phyloP scores from a whole-genome alignment of 2,329 filamentous ascomycete genomes.

The Penicillium carneum region DNA sequence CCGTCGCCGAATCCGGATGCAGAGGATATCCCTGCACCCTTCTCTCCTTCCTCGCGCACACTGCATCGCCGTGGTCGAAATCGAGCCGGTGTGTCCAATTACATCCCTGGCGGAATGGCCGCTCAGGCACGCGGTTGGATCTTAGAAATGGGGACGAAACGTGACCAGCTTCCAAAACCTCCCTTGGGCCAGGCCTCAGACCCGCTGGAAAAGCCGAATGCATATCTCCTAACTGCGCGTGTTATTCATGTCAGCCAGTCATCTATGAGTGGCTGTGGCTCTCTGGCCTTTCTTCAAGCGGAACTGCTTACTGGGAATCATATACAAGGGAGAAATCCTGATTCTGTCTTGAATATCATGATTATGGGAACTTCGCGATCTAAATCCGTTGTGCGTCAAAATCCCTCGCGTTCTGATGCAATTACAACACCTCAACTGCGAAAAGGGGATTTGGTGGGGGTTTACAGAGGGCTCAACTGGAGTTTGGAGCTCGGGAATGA shows the following conservation, averaged over 20 bases:
- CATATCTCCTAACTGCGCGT: slow-evolving; percentile 33
- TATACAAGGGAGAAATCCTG: not conserved
- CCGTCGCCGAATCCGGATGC: slow-evolving; percentile 40
- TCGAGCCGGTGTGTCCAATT: slow-evolving; percentile 34
- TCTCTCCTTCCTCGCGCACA: slow-evolving; percentile 46
- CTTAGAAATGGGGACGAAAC: slow-evolving; percentile 47
- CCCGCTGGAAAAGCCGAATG: not conserved
- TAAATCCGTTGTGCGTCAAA: slow-evolving; percentile 8
- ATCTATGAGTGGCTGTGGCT: slow-evolving; percentile 36
- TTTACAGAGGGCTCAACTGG: slow-evolving; percentile 47
- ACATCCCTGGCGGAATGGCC: slow-evolving; percentile 51
- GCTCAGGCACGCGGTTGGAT: slow-evolving; percentile 53
- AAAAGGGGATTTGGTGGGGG: slow-evolving; percentile 39
- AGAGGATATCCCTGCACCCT: slow-evolving; percentile 42
- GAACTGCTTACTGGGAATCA: slow-evolving; percentile 1
- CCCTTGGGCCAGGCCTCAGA: not conserved
- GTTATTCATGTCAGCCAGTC: slow-evolving; percentile 29
- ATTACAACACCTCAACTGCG: slow-evolving; percentile 18
- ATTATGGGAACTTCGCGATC: slow-evolving; percentile 40
- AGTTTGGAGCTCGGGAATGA: slow-evolving; percentile 39
- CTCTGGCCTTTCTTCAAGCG: slow-evolving; percentile 36
- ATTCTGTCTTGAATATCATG: slow-evolving; percentile 33
- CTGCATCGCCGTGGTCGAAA: slow-evolving; percentile 42
- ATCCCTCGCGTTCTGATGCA: not conserved
- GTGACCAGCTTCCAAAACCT: slow-evolving; percentile 29